phyloP scores from a whole-genome alignment of 805 yeast genomes.

The Candida methanosorbosa region DNA sequence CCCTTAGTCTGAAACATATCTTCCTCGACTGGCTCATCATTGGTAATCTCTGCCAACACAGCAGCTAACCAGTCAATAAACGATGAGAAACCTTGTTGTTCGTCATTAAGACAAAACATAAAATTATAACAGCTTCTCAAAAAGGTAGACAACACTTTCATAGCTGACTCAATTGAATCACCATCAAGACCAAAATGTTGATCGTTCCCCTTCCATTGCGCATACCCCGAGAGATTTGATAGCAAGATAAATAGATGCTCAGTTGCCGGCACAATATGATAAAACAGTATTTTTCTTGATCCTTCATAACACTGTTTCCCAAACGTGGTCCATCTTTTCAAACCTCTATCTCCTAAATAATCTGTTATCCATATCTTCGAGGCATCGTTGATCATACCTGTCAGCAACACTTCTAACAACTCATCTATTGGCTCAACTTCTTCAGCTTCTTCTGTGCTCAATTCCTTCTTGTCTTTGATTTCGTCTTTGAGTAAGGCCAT shows the following conservation, averaged over 20 bases:
- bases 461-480: conserved; percentile 12
- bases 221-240: conserved; percentile 30
- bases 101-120: conserved; percentile 36
- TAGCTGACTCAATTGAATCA: conserved; percentile 8
- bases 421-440: conserved; percentile 26
- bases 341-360: conserved; percentile 59
- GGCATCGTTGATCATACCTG: conserved; percentile 43
- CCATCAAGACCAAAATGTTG: conserved; percentile 11
- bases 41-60: conserved; percentile 28
- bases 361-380: conserved; percentile 54
- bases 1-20: conserved; percentile 14
- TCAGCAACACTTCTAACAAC: conserved; percentile 38
- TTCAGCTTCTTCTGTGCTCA: conserved; percentile 4
- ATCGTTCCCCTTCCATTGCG: conserved; percentile 27
- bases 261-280: conserved; percentile 42
- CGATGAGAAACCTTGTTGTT: conserved; percentile 35
- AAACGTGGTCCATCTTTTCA: conserved; percentile 42
- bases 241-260: conserved; percentile 46
- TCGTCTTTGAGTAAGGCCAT: conserved; percentile 29
- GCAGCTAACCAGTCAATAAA: conserved; percentile 35
- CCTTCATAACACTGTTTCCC: conserved; percentile 45
- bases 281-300: conserved; percentile 36
- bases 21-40: conserved; percentile 24
- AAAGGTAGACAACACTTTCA: conserved; percentile 13
- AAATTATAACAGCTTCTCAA: conserved; percentile 27